Percentiles rank a stretch among this genome's conserved stretches.
These are phyloP conservation scores for Papiliotrema flavescens DNA, from an alignment of 1,284 basidiomycete genomes.

Conservation along the genomic window DNA sequence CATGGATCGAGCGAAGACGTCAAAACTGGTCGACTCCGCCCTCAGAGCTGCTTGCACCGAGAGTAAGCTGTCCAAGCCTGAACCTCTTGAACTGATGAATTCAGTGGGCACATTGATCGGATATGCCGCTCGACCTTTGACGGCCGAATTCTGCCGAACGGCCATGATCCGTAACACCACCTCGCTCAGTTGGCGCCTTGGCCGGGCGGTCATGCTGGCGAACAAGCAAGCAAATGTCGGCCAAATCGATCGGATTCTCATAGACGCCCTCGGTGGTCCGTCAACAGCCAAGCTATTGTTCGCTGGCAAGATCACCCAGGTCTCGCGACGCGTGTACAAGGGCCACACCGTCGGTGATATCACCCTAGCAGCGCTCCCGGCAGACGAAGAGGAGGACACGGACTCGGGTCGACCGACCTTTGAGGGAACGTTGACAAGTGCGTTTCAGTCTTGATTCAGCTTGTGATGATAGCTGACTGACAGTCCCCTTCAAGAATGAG, in stretches of 20 bases:
- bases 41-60: constrained; percentile 31
- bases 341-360: constrained; percentile 56
- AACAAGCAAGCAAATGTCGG: constrained; percentile 48
- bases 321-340: constrained; percentile 54
- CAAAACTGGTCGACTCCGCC: constrained; percentile 20
- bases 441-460: not conserved
- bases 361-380: constrained; percentile 50
- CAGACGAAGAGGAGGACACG: constrained; percentile 52
- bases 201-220: constrained; percentile 51
- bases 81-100: not conserved
- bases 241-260: constrained; percentile 43
- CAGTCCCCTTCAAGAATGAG: constrained; percentile 59
- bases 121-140: constrained; percentile 17
- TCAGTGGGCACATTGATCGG: constrained; percentile 22
- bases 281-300: constrained; percentile 57
- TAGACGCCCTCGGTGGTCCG: constrained; percentile 53
- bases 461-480: not conserved
- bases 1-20: constrained; percentile 17
- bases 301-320: constrained; percentile 57
- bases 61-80: constrained; percentile 2
- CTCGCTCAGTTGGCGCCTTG: constrained; percentile 58
- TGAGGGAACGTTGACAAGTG: constrained; percentile 4
- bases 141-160: constrained; percentile 12
- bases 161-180: constrained; percentile 50
- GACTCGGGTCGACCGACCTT: not conserved